phyloP scores from a whole-genome alignment of 1,284 basidiomycete genomes.

The Sporisorium reilianum region DNA sequence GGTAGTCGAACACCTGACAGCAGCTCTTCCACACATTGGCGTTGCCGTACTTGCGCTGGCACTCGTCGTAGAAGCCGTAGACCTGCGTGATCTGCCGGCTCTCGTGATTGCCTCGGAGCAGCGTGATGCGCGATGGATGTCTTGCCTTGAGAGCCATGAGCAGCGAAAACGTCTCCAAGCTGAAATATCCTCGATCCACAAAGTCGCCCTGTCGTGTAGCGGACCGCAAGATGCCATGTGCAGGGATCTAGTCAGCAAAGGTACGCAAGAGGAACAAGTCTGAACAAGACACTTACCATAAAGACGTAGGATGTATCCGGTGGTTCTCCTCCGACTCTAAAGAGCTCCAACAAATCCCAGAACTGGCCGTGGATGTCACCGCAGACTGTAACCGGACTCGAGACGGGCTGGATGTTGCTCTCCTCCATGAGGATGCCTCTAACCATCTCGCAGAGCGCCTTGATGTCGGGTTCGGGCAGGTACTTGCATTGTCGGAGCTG shows the following conservation, averaged over 20 bases:
- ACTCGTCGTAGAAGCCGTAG: slow-evolving; percentile 95
- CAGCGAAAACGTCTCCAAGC: slow-evolving; percentile 92
- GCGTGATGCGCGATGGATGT: slow-evolving; percentile 90
- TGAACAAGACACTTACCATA: slow-evolving; percentile 76
- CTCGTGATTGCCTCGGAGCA: slow-evolving; percentile 94
- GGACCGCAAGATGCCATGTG: neutral
- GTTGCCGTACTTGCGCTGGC: slow-evolving; percentile 91
- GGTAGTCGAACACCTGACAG: slow-evolving; percentile 99
- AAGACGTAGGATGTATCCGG: slow-evolving; percentile 95
- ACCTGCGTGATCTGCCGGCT: slow-evolving; percentile 97
- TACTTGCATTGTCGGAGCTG: slow-evolving; percentile 86
- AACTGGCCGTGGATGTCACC: slow-evolving; percentile 96
- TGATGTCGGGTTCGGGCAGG: slow-evolving; percentile 92
- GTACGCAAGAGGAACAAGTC: neutral
- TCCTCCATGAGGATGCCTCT: slow-evolving; percentile 89
- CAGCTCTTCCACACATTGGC: slow-evolving; percentile 98
- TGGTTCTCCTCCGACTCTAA: slow-evolving; percentile 87
- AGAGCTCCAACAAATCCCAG: slow-evolving; percentile 91
- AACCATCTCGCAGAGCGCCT: slow-evolving; percentile 85
- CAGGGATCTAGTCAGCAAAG: slow-evolving; percentile 5
- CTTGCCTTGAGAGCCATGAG: slow-evolving; percentile 89
- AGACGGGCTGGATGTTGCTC: slow-evolving; percentile 93
- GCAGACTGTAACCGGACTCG: slow-evolving; percentile 89
- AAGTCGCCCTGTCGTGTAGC: slow-evolving; percentile 83
- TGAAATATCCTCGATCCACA: slow-evolving; percentile 96